A percentile compares a stretch with the other conserved stretches of the same genome.
Evolutionary conservation across 2,329 filamentous ascomycete species (phyloP).

Genomic region (Tympanopsis confertula): DNA sequence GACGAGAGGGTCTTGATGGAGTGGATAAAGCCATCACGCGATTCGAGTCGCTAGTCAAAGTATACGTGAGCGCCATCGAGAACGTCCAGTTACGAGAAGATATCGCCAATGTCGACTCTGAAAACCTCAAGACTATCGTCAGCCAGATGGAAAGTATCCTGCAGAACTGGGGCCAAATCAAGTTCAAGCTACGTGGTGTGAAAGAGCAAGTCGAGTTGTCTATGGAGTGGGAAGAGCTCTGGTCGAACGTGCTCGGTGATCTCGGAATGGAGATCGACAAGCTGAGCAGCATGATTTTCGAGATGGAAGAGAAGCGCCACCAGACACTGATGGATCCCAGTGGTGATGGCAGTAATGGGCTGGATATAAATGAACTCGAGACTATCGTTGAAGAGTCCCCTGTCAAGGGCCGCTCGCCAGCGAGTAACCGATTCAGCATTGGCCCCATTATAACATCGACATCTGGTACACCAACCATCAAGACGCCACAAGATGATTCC

Average conservation of each 20-base stretch:
- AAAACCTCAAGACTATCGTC: slow-evolving; percentile 66
- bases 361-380: slow-evolving; percentile 71
- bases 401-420: slow-evolving; percentile 39
- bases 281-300: slow-evolving; percentile 72
- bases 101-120: slow-evolving; percentile 56
- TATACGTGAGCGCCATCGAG: slow-evolving; percentile 91
- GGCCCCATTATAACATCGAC: slow-evolving; percentile 64
- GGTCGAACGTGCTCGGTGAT: slow-evolving; percentile 85
- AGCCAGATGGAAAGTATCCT: slow-evolving; percentile 82
- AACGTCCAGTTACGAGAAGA: slow-evolving; percentile 72
- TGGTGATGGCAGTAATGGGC: slow-evolving; percentile 37
- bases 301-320: slow-evolving; percentile 94
- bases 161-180: slow-evolving; percentile 73
- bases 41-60: slow-evolving; percentile 81
- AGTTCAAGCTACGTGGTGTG: slow-evolving; percentile 63
- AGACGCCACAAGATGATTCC: slow-evolving; percentile 44
- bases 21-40: slow-evolving; percentile 65
- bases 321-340: slow-evolving; percentile 56
- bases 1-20: slow-evolving; percentile 66
- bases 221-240: slow-evolving; percentile 98
- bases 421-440: slow-evolving; percentile 33
- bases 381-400: slow-evolving; percentile 89
- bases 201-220: slow-evolving; percentile 90
- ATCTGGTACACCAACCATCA: slow-evolving; percentile 48
- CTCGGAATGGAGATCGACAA: slow-evolving; percentile 82